phyloP scores from a whole-genome alignment of 1,284 basidiomycete genomes.

The Cronartium quercuum region DNA sequence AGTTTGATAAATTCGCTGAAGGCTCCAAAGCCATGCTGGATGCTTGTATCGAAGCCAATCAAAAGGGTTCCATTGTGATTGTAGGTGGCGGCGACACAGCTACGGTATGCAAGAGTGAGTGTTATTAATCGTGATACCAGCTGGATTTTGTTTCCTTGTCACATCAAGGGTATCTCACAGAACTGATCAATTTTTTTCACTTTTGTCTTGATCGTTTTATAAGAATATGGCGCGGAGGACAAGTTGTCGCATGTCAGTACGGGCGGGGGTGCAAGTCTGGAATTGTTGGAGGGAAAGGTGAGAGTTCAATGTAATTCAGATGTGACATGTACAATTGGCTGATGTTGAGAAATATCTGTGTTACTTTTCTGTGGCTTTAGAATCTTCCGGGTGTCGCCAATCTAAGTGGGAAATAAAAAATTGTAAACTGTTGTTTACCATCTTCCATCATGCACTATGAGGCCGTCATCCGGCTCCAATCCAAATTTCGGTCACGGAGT shows the following conservation, averaged over 20 bases:
- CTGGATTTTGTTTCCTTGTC: background rate
- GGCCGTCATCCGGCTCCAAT: too few relatives aligned
- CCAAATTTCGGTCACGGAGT: too few relatives aligned
- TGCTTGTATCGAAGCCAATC: conserved; percentile 78
- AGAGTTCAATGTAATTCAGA: conserved; percentile 42
- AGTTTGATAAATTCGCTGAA: conserved; percentile 82
- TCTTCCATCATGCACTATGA: too few relatives aligned
- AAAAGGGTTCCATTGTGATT: conserved; percentile 83
- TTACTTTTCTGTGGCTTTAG: background rate
- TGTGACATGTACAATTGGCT: background rate
- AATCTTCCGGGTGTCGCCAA: conserved; percentile 13
- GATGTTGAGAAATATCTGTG: too few relatives aligned
- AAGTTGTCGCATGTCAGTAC: conserved; percentile 93
- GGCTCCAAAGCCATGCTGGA: conserved; percentile 82
- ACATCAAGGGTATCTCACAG: too few relatives aligned
- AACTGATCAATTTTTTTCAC: too few relatives aligned
- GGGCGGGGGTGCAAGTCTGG: conserved; percentile 90
- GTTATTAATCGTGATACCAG: background rate
- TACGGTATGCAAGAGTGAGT: conserved; percentile 43
- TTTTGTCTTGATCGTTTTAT: background rate
- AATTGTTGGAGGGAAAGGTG: conserved; percentile 94
- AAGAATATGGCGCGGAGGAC: conserved; percentile 65
- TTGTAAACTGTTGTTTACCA: too few relatives aligned
- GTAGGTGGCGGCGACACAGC: conserved; percentile 55
- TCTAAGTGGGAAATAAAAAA: conserved; percentile 16